phyloP scores from a whole-genome alignment of 2,329 filamentous ascomycete genomes.

The Fusarium illudens region DNA sequence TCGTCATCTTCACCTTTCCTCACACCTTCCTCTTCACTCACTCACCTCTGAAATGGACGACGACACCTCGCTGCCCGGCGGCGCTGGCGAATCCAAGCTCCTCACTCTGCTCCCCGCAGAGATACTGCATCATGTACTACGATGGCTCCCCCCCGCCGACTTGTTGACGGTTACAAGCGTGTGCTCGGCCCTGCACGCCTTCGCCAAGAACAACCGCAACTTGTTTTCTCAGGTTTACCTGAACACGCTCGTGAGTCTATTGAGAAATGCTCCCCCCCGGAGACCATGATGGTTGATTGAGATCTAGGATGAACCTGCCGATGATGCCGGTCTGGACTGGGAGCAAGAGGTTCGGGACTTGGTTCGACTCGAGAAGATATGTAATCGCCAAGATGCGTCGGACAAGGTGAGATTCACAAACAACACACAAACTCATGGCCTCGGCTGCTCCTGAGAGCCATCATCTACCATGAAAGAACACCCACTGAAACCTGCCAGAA shows the following conservation, averaged over 20 bases:
- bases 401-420: constrained; percentile 55
- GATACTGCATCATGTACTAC: constrained; percentile 69
- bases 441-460: too few relatives aligned
- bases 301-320: constrained; percentile 46
- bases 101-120: constrained; percentile 63
- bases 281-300: not conserved
- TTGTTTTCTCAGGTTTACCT: constrained; percentile 72
- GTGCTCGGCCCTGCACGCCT: constrained; percentile 61
- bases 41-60: constrained; percentile 13
- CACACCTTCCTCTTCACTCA: not conserved
- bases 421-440: too few relatives aligned
- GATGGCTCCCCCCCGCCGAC: constrained; percentile 64
- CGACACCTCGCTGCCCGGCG: not conserved
- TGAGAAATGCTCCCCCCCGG: not conserved
- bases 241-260: constrained; percentile 58
- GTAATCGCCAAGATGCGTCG: constrained; percentile 43
- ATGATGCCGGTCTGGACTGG: constrained; percentile 52
- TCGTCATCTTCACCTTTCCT: constrained; percentile 24
- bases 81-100: constrained; percentile 21
- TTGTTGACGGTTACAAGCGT: constrained; percentile 60
- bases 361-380: constrained; percentile 56
- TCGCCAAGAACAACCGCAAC: constrained; percentile 64
- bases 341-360: constrained; percentile 54
- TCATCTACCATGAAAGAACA: not conserved
- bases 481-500: constrained; percentile 42